These are phyloP conservation scores for Lenwebbia sp. DNA, from an alignment of 345 rosid species.

Conservation along the genomic window DNA sequence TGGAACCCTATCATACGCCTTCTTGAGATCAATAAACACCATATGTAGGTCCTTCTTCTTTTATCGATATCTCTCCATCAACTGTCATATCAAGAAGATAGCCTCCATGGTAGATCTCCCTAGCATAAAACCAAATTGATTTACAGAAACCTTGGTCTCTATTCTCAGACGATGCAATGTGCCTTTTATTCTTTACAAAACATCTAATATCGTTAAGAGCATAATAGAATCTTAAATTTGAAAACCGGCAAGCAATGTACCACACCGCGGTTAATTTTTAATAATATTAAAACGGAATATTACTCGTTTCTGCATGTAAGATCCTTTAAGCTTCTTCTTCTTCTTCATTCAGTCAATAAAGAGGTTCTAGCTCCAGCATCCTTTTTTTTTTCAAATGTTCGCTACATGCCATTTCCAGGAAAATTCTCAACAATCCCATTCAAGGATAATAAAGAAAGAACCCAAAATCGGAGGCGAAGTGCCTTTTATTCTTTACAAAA, in stretches of 20 bases:
- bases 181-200: not conserved
- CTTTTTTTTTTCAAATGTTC: not conserved
- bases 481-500: not conserved
- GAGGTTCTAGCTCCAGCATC: not conserved
- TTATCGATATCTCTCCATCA: no score
- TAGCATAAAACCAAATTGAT: no score
- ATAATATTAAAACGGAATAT: not conserved
- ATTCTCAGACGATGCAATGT: no score
- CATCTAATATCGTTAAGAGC: not conserved
- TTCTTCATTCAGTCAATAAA: not conserved
- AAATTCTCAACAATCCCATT: not conserved
- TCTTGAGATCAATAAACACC: no score
- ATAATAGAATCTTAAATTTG: not conserved
- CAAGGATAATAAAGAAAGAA: not conserved
- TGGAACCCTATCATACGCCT: no score
- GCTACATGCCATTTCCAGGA: not conserved
- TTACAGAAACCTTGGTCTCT: no score
- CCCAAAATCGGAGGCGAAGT: not conserved
- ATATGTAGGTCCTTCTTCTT: no score
- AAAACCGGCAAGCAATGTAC: not conserved
- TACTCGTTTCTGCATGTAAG: no score
- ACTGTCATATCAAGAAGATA: no score
- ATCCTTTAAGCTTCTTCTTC: not conserved
- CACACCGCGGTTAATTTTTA: not conserved
- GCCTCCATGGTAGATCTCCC: no score